Evolutionary conservation across 805 yeast genomes (phyloP).

Genomic region (Cyberlindnera xylosilytica): DNA sequence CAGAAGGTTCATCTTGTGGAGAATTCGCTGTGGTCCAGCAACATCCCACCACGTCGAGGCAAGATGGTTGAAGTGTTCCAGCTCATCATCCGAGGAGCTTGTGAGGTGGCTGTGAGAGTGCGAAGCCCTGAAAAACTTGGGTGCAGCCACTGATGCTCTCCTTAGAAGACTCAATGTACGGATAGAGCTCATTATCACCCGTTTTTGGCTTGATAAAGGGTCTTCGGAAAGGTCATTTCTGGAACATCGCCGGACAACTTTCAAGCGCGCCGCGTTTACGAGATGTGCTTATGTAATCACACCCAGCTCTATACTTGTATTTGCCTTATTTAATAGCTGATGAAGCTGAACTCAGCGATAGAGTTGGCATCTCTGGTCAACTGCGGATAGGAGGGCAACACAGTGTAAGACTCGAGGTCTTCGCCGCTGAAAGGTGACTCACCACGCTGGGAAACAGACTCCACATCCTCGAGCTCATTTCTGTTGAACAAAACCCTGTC

Average conservation of each 20-base stretch:
- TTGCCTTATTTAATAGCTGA: too few species aligned
- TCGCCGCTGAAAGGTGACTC: constrained; percentile 2
- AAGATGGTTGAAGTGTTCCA: constrained; percentile 75
- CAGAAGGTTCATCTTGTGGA: constrained; percentile 90
- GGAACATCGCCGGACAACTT: too few species aligned
- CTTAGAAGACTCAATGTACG: not conserved
- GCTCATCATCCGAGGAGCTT: constrained; percentile 57
- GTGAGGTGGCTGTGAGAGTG: constrained; percentile 21
- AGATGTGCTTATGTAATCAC: too few species aligned
- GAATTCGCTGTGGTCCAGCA: constrained; percentile 85
- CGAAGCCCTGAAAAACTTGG: not conserved
- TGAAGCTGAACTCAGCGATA: too few species aligned
- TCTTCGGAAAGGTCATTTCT: too few species aligned
- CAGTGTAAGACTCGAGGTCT: constrained; percentile 1
- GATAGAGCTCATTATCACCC: not conserved
- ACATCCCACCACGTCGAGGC: constrained; percentile 99
- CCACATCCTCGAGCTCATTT: constrained; percentile 9
- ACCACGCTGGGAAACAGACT: constrained; percentile 1
- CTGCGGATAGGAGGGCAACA: constrained; percentile 6
- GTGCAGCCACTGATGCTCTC: not conserved
- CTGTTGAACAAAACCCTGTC: constrained; percentile 13
- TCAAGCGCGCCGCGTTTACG: too few species aligned
- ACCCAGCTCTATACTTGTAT: too few species aligned
- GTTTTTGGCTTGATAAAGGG: not conserved
- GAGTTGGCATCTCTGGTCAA: not conserved